phyloP scores from a whole-genome alignment of 345 rosid genomes.

The Citrus cavaleriei region DNA sequence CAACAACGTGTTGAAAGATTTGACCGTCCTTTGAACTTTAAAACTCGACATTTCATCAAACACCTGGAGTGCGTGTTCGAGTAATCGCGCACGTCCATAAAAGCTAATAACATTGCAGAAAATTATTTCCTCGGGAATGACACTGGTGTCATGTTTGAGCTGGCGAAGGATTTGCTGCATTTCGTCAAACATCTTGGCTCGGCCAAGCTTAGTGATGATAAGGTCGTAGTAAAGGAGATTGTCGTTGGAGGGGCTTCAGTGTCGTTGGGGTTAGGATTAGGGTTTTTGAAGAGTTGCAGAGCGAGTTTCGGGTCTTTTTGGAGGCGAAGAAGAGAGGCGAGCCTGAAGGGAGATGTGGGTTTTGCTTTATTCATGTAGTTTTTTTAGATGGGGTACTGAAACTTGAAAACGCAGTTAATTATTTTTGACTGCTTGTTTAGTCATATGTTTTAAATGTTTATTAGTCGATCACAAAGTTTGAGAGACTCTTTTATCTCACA shows the following conservation, averaged over 20 bases:
- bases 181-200: slow-evolving; percentile 71
- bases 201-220: slow-evolving; percentile 73
- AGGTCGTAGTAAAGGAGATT: slow-evolving; percentile 70
- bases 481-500: too few relatives aligned
- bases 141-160: slow-evolving; percentile 45
- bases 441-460: too few relatives aligned
- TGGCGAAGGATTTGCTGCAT: slow-evolving; percentile 55
- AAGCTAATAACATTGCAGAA: slow-evolving; percentile 60
- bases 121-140: slow-evolving; percentile 49
- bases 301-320: slow-evolving; percentile 62
- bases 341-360: too few relatives aligned
- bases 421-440: too few relatives aligned
- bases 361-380: too few relatives aligned
- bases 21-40: slow-evolving; percentile 50
- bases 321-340: too few relatives aligned
- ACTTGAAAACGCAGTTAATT: too few relatives aligned
- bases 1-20: slow-evolving; percentile 60
- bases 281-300: slow-evolving; percentile 50
- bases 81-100: slow-evolving; percentile 53
- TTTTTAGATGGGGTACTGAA: too few relatives aligned
- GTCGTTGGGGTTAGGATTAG: slow-evolving; percentile 17
- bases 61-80: slow-evolving; percentile 42
- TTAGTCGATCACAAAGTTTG: too few relatives aligned
- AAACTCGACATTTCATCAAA: slow-evolving; percentile 68
- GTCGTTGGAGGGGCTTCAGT: slow-evolving; percentile 18